These are phyloP conservation scores for Phoenix roebelenii DNA, from an alignment of 176 grass and related monocot genomes.

Conservation along the genomic window DNA sequence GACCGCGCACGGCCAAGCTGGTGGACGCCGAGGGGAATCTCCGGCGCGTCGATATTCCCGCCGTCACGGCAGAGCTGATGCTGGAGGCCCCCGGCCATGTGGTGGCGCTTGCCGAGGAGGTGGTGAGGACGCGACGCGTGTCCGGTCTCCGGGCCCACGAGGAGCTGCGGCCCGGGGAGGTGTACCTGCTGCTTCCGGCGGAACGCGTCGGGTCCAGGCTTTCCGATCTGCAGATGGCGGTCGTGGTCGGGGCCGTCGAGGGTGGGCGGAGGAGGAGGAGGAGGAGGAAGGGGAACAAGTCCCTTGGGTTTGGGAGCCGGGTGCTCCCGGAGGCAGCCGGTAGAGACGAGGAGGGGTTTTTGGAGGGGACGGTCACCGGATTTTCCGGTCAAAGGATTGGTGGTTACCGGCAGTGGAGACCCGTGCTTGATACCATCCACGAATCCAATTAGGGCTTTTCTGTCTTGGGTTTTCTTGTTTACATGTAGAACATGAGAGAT, in stretches of 20 bases:
- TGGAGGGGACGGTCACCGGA: neutral
- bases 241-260: slow-evolving; percentile 3
- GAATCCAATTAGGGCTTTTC: slow-evolving; percentile 14
- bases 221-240: slow-evolving; percentile 18
- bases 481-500: no score
- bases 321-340: slow-evolving; percentile 29
- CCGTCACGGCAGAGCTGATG: slow-evolving; percentile 37
- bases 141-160: slow-evolving; percentile 28
- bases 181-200: slow-evolving; percentile 41
- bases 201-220: slow-evolving; percentile 29
- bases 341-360: neutral
- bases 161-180: slow-evolving; percentile 35
- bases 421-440: slow-evolving; percentile 37
- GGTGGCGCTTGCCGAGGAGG: slow-evolving; percentile 20
- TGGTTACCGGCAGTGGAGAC: slow-evolving; percentile 33
- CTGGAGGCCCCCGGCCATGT: slow-evolving; percentile 41
- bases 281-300: neutral
- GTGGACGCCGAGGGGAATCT: slow-evolving; percentile 22
- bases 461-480: no score
- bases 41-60: slow-evolving; percentile 4
- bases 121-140: slow-evolving; percentile 6
- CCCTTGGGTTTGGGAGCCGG: neutral
- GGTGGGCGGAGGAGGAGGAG: neutral
- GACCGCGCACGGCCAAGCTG: no score
- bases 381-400: slow-evolving; percentile 3